phyloP scores from a whole-genome alignment of 495 filamentous ascomycete species.

The Copromyces sp. region DNA sequence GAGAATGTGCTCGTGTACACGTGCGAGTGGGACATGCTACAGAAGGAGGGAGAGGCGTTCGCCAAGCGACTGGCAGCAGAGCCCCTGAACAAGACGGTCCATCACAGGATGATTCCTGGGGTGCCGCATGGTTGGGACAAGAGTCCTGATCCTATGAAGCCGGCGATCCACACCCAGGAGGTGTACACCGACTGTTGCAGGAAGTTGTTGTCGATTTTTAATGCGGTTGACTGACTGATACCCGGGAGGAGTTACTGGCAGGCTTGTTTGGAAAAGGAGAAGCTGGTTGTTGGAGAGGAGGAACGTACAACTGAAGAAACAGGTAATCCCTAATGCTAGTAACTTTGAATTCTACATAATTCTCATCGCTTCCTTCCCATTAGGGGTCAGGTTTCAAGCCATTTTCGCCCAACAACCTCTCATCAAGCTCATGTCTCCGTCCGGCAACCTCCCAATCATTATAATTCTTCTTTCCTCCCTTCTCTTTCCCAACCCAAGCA shows the following conservation, averaged over 20 bases:
- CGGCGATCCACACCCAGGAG: slow-evolving; percentile 28
- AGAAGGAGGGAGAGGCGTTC: slow-evolving; percentile 64
- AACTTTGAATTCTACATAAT: background rate
- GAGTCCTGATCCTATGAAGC: slow-evolving; percentile 64
- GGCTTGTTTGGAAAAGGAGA: background rate
- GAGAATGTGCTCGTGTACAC: slow-evolving; percentile 53
- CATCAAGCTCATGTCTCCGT: no score
- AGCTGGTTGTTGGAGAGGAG: background rate
- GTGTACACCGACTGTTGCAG: slow-evolving; percentile 31
- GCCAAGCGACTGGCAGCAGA: slow-evolving; percentile 45
- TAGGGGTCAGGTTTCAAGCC: no score
- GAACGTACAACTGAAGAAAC: background rate
- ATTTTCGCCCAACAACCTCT: no score
- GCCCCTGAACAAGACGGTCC: slow-evolving; percentile 54
- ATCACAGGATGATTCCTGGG: slow-evolving; percentile 59
- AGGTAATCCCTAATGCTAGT: background rate
- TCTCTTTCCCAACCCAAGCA: slow-evolving; percentile 17
- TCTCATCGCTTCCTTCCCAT: background rate
- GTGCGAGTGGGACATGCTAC: slow-evolving; percentile 88
- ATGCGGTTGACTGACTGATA: background rate
- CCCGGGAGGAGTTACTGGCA: background rate
- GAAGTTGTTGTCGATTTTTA: slow-evolving; percentile 23
- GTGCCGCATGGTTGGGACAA: slow-evolving; percentile 84
- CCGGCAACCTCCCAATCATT: no score
- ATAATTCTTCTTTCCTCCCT: no score